Evolutionary conservation across 805 yeast genomes (phyloP), one percentile per base, ranked within the genome.

Genomic region (Debaryomyces hansenii): DNA sequence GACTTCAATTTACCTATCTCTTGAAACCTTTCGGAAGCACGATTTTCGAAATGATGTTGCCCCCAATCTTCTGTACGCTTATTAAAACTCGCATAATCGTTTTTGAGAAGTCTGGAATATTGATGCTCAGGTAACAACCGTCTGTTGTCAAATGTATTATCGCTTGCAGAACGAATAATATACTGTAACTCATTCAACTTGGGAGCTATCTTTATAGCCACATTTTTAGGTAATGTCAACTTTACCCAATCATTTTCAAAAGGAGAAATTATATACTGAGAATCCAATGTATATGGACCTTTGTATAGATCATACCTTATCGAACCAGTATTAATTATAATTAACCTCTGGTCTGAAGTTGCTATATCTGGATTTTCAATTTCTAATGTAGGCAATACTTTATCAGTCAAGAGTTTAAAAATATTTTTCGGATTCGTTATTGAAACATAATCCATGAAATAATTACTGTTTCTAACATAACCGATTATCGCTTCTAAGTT

Each of bases 241-340:
- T 77, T 80, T 28, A 74, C 78, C 97, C 97, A 92, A 35, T 76
- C 76, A 58, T 90, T 90, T 44, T 80, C 74, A 66, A 90, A 91
- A 0, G 98, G 97, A 0, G 95, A 83, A 0, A 92, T 87, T 37
- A 86, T 87, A 59, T 75, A 92, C 54, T 86, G 86, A 0, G 92
- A 75, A 62, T 90, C 96, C 37, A 70, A 69, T 0, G 96, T 90
- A 61, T 85, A 91, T 1, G 85, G 83, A 0, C 97, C 98, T 59
- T 83, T 79, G 67, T 85, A 86, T 39, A 91, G 66, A 64, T 91
- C 97, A 59, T 88, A 92, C 44, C 97, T 77, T 2, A 91, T 78
- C 4, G 96, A 85, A 1, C 97, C 97, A 0, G 96, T 86, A 62
- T 92, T 92, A 49, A 88, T 80, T 38, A 87, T 67, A 20, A 90